Evolutionary conservation across 2,329 filamentous ascomycete species (phyloP).

Genomic region (Tolypocladium guangdongense): DNA sequence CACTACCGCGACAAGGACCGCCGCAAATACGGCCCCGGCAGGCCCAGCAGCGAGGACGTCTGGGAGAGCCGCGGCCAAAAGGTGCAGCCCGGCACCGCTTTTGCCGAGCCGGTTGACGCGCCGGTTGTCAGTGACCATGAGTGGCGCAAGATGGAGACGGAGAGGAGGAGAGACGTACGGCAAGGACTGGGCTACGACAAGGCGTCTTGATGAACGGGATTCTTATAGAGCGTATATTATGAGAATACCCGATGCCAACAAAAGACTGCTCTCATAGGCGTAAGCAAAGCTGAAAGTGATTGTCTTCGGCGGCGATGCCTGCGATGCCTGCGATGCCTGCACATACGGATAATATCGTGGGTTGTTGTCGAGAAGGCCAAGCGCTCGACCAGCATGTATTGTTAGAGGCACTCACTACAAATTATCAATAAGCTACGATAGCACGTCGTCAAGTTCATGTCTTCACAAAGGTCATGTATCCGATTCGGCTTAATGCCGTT

Average conservation of each 20-base stretch:
- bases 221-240: neutral
- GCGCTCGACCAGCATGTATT: too few species aligned
- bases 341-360: too few species aligned
- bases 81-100: slow-evolving; percentile 38
- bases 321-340: too few species aligned
- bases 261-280: too few species aligned
- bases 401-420: too few species aligned
- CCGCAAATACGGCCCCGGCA: slow-evolving; percentile 51
- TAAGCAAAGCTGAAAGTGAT: too few species aligned
- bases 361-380: too few species aligned
- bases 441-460: too few species aligned
- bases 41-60: slow-evolving; percentile 74
- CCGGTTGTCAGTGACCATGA: slow-evolving; percentile 30
- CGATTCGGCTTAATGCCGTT: slow-evolving; percentile 3
- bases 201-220: slow-evolving; percentile 3
- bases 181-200: slow-evolving; percentile 18
- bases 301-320: too few species aligned
- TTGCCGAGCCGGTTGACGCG: slow-evolving; percentile 28
- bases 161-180: slow-evolving; percentile 23
- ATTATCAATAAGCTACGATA: too few species aligned
- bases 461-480: neutral
- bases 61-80: slow-evolving; percentile 66
- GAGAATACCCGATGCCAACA: too few species aligned
- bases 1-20: slow-evolving; percentile 57
- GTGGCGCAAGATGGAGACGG: slow-evolving; percentile 24